Percentiles rank a stretch among this genome's conserved stretches.
Evolutionary conservation across 768 basidiomycete species (phyloP).

Genomic region (Termitomyces titanicus): DNA sequence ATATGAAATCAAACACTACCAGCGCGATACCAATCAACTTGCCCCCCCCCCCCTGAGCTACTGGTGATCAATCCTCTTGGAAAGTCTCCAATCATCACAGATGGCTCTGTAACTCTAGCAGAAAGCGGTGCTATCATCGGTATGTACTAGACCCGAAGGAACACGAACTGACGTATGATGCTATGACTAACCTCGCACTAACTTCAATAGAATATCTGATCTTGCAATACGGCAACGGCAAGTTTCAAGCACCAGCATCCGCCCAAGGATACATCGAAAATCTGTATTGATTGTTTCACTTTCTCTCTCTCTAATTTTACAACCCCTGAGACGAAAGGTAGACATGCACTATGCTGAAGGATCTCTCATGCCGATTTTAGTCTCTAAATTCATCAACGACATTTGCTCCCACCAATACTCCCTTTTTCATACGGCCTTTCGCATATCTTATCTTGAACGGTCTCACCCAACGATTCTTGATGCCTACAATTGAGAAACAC

Average conservation of each 20-base stretch:
- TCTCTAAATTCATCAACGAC: slow-evolving; percentile 30
- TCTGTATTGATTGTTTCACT: slow-evolving; percentile 12
- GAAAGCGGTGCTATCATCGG: slow-evolving; percentile 24
- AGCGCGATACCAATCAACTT: slow-evolving; percentile 15
- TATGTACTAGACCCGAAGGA: slow-evolving; percentile 1
- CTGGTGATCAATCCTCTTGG: slow-evolving; percentile 34
- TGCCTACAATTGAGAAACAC: slow-evolving; percentile 25
- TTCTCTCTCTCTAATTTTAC: background rate
- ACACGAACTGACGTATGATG: background rate
- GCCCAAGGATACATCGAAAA: slow-evolving; percentile 16
- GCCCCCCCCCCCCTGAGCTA: slow-evolving; percentile 37
- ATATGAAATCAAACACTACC: slow-evolving; percentile 34
- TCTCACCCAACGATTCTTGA: slow-evolving; percentile 21
- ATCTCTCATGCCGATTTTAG: slow-evolving; percentile 32
- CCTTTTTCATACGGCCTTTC: slow-evolving; percentile 35
- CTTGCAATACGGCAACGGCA: slow-evolving; percentile 17
- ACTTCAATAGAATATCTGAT: slow-evolving; percentile 17
- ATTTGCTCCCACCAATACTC: slow-evolving; percentile 26
- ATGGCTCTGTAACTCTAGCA: slow-evolving; percentile 34
- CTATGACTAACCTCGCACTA: background rate
- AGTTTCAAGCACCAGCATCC: slow-evolving; percentile 10
- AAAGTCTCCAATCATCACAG: slow-evolving; percentile 39
- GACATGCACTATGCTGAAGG: slow-evolving; percentile 21
- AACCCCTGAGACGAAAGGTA: background rate
- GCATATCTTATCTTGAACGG: slow-evolving; percentile 25